These are phyloP conservation scores for Ganoderma resinaceum DNA, from an alignment of 1,284 basidiomycete genomes.

Conservation along the genomic window DNA sequence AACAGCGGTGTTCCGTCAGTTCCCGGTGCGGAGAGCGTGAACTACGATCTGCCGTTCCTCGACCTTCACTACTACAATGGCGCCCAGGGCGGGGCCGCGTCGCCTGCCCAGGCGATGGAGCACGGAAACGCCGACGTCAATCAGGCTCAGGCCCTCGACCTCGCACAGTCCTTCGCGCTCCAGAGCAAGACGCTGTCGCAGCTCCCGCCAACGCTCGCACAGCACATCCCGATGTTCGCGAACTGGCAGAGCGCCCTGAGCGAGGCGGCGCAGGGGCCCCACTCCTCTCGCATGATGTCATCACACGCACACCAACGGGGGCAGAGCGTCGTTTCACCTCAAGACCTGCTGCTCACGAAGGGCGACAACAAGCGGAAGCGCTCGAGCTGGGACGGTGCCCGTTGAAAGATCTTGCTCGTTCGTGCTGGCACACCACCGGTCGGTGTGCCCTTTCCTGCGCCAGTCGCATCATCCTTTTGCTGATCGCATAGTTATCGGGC, in stretches of 20 bases:
- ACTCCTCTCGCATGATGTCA: conserved; percentile 36
- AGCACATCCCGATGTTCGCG: conserved; percentile 37
- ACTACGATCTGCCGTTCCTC: conserved; percentile 70
- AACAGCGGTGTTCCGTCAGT: not conserved
- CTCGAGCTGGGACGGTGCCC: conserved; percentile 74
- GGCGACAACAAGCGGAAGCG: conserved; percentile 73
- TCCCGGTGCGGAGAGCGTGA: conserved; percentile 22
- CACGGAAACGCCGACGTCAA: conserved; percentile 34
- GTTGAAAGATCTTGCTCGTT: conserved; percentile 25
- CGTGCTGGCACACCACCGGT: not conserved
- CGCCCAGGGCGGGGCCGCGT: conserved; percentile 24
- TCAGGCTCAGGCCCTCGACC: conserved; percentile 63
- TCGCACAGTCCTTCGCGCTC: conserved; percentile 55
- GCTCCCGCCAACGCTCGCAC: conserved; percentile 40
- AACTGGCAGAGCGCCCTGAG: conserved; percentile 31
- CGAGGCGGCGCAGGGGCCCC: conserved; percentile 33
- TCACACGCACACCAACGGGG: conserved; percentile 62
- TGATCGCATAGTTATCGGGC: conserved; percentile 3
- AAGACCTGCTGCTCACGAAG: conserved; percentile 65
- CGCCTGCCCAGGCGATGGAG: conserved; percentile 12
- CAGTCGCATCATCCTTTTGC: not conserved
- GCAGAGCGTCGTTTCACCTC: conserved; percentile 72
- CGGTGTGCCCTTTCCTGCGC: conserved; percentile 2
- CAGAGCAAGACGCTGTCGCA: conserved; percentile 35
- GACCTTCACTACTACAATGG: conserved; percentile 73